Evolutionary conservation across 2,329 filamentous ascomycete genomes (phyloP), one percentile per base, ranked within the genome.

Genomic region (Lachnellula cervina): DNA sequence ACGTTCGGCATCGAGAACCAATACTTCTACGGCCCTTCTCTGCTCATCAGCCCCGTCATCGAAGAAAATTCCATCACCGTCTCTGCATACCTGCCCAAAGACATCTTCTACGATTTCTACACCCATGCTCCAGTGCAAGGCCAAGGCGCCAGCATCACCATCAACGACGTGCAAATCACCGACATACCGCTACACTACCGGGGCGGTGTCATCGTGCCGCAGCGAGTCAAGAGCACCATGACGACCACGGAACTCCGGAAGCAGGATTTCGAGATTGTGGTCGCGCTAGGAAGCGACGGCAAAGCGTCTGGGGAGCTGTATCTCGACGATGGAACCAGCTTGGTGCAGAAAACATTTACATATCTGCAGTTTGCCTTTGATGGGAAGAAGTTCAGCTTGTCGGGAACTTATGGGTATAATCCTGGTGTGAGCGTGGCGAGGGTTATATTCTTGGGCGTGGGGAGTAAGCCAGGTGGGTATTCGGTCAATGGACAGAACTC

Each of bases 251-350:
- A 79, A 44, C 73, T 89, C 38, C 77, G 86, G 43, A 77, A 81
- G 61, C 76, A 87, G 63, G 76, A 84, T 62, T 93, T 93, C 72
- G 79, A 86, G 67, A 73, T 95, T 50, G 66, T 93, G 37, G 78
- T 95, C 45, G 86, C 89, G 0, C 78, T 88, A 0, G 82, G 79
- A 5, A 66, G 68, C 0, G 74, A 86, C 51, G 87, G 86, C 3
- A 80, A 73, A 6, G 90, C 90, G 0, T 70, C 67, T 1, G 90
- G 90, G 0, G 75, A 77, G 51, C 74, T 94, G 55, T 94, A 92
- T 68, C 73, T 94, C 5, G 90, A 94, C 62, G 89, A 95, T 58
- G 90, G 90, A 8, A 83, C 84, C 56, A 84, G 80, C 25, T 64
- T 92, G 49, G 73, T 80, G 56, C 88, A 88, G 70, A 59, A 72